Evolutionary conservation across 768 basidiomycete genomes (phyloP).

Genomic region (Lentinula aciculospora): DNA sequence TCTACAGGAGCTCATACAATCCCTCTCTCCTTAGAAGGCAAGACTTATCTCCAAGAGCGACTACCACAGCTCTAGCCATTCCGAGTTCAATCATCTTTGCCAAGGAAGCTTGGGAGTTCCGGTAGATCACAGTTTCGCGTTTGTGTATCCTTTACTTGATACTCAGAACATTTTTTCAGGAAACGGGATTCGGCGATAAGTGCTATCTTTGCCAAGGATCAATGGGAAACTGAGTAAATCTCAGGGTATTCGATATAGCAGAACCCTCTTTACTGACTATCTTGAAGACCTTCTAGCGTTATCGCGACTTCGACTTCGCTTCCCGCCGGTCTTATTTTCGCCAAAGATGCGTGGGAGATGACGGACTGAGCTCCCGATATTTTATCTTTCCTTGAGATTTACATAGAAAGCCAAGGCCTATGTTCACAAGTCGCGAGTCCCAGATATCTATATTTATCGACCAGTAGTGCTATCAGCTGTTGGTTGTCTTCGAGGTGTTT

Average conservation of each 20-base stretch:
- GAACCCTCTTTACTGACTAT: not conserved
- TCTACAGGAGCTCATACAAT: not conserved
- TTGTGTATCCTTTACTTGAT: not conserved
- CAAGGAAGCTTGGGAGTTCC: slow-evolving; percentile 4
- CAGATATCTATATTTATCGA: no score
- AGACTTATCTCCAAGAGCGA: not conserved
- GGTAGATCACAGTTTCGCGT: not conserved
- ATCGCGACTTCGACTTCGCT: not conserved
- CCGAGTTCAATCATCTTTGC: not conserved
- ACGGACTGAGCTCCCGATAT: no score
- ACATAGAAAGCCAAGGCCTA: no score
- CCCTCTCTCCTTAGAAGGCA: not conserved
- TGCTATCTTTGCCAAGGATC: slow-evolving; percentile 11
- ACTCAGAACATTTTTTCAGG: not conserved
- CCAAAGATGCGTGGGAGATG: not conserved
- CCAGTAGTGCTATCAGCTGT: no score
- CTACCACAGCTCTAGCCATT: not conserved
- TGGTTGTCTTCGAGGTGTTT: no score
- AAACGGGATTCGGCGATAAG: not conserved
- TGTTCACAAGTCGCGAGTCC: no score
- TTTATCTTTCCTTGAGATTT: no score
- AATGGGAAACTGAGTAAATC: slow-evolving; percentile 10
- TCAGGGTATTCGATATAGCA: not conserved
- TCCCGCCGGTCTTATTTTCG: not conserved
- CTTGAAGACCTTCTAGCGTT: not conserved